Percentiles rank a stretch among this genome's conserved stretches.
Evolutionary conservation across 495 filamentous ascomycete genomes (phyloP).

Genomic region (Aspergillus diversus): DNA sequence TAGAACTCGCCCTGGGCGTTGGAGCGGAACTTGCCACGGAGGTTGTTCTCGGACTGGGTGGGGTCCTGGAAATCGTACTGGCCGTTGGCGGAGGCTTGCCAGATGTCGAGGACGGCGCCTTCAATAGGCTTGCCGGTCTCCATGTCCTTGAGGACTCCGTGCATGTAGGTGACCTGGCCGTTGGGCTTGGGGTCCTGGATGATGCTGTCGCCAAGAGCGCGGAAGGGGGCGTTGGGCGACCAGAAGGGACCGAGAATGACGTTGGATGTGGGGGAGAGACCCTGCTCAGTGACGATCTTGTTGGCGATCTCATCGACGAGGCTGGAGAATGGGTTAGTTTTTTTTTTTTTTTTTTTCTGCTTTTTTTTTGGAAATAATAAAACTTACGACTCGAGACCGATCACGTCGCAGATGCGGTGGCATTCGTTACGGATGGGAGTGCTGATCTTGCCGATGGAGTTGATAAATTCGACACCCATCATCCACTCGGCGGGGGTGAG

Average conservation of each 20-base stretch:
- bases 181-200: slow-evolving; percentile 67
- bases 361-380: neutral
- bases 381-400: slow-evolving; percentile 79
- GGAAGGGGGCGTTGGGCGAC: slow-evolving; percentile 81
- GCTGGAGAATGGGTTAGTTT: slow-evolving; percentile 36
- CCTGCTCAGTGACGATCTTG: slow-evolving; percentile 72
- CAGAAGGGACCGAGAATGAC: slow-evolving; percentile 88
- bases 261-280: slow-evolving; percentile 73
- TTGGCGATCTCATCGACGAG: slow-evolving; percentile 86
- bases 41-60: slow-evolving; percentile 76
- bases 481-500: slow-evolving; percentile 82
- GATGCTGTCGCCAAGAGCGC: slow-evolving; percentile 68
- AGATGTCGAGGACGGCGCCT: slow-evolving; percentile 78
- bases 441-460: slow-evolving; percentile 57
- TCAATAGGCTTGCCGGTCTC: slow-evolving; percentile 71
- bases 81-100: slow-evolving; percentile 83
- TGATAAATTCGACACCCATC: slow-evolving; percentile 68
- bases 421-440: slow-evolving; percentile 70
- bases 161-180: slow-evolving; percentile 72
- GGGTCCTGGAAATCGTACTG: slow-evolving; percentile 91
- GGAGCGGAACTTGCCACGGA: slow-evolving; percentile 79
- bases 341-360: slow-evolving; percentile 8
- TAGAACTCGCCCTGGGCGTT: slow-evolving; percentile 76
- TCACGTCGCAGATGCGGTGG: slow-evolving; percentile 76
- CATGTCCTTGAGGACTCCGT: slow-evolving; percentile 73